Base-by-base conservation (phyloP, 176 grass and related monocot species). In the Echinochloa phyllopogon region DNA sequence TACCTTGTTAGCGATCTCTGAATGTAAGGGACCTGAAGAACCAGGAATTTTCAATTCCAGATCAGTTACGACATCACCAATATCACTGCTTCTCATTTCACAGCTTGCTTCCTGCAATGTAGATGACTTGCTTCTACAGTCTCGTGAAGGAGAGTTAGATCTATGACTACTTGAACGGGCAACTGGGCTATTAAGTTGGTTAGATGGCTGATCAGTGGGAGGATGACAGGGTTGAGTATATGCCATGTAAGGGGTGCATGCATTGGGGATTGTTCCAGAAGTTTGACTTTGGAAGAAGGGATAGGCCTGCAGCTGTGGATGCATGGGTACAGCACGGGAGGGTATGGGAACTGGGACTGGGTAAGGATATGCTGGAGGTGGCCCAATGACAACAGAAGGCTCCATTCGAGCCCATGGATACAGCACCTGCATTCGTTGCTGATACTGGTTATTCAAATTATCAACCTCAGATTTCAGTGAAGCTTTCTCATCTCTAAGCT, bases 41-140 rank as follows among this genome's bases (percentile, higher is more conserved):
- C 95, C 91, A 58, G 91, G 92, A 76, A 75, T 98, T 74, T 95
- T 98, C 61, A 98, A 75, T 83, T 98, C 95, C 79, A 98, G 88
- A 24, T 98, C 92, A 59, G 95, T 94, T 79, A 88, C 92, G 84
- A 98, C 91, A 81, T 95, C 91, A 86, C 79, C 79, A 86, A 74
- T 69, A 78, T 86, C 84, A 88, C 87, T 67, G 60, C 75, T 93
- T 83, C 61, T 94, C 83, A 88, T 70, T 79, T 81, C 44, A 49
- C 69, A 82, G 52, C 76, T 85, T 84, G 57, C 65, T 55, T 89
- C 84, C 67, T 87, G 70, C 66, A 57, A 44, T 43, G 77, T 72
- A 84, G 76, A 87, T 70, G 72, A 81, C 58, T 94, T 91, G 81
- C 88, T 91, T 91, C 87, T 66, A 79, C 78, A 88, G 74, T 83